Percentiles rank a stretch among this genome's conserved stretches.
Evolutionary conservation across 164 flowering plant species (phyloP).

Genomic region (Nelumbo lutea): DNA sequence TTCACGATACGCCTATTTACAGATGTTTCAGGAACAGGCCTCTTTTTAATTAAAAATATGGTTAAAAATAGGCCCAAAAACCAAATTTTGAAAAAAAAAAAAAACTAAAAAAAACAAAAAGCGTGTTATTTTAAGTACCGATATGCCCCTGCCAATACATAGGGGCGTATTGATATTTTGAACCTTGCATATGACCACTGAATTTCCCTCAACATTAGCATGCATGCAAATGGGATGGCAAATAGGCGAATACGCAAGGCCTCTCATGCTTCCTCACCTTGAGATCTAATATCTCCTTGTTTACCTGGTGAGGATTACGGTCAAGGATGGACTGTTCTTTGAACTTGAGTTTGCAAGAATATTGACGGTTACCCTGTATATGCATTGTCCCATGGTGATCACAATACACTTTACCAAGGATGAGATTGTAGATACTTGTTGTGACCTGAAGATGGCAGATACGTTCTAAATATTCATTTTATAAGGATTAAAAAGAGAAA

Average conservation of each 20-base stretch:
- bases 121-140: no score
- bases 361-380: conserved; percentile 64
- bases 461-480: neutral
- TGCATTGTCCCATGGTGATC: conserved; percentile 91
- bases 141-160: no score
- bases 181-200: no score
- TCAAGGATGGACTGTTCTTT: conserved; percentile 86
- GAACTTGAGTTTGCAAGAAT: conserved; percentile 84
- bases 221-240: neutral
- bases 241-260: neutral
- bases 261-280: neutral
- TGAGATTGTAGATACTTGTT: conserved; percentile 74
- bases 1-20: no score
- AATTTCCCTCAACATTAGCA: no score
- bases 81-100: no score
- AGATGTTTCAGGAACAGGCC: no score
- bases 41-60: no score
- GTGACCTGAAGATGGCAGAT: conserved; percentile 53
- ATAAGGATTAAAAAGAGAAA: neutral
- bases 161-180: no score
- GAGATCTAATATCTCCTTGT: neutral
- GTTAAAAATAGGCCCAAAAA: no score
- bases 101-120: no score
- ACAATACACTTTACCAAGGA: conserved; percentile 84
- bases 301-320: conserved; percentile 85